Base-by-base conservation (phyloP, 768 basidiomycete species). In the Phaffia australis region DNA sequence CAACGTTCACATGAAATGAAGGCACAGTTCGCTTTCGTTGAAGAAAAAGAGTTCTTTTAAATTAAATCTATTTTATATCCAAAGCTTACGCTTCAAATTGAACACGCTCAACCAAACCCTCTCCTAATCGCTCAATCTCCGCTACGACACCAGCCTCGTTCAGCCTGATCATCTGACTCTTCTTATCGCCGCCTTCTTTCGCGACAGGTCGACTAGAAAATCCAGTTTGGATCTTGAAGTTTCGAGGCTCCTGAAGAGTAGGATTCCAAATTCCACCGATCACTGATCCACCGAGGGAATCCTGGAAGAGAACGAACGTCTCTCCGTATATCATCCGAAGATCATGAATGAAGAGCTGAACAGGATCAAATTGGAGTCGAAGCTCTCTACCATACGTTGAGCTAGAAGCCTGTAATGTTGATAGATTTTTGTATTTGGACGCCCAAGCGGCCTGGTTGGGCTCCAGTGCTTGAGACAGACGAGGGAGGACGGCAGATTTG, bases 251-350 rank as follows among this genome's bases (percentile, higher is more conserved):
- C 19, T 56, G 54, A 35, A 60, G 46, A 3, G 52, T 16, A 0
- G 89, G 86, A 71, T 93, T 88, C 89, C 91, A 98, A 1, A 95
- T 85, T 0, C 81, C 85, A 7, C 89, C 92, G 60, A 92, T 86
- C 46, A 79, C 79, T 65, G 83, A 79, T 0, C 92, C 90, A 16
- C 95, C 95, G 46, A 84, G 81, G 0, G 82, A 78, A 70, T 98
- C 93, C 71, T 84, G 83, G 80, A 98, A 99, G 49, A 94, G 80
- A 65, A 87, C 83, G 70, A 88, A 81, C 0, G 86, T 86, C 69
- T 89, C 86, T 0, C 82, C 79, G 73, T 89, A 92, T 5, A 84
- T 56, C 68, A 88, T 91, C 80, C 85, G 81, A 6, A 97, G 77
- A 70, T 93, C 89, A 21, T 79, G 73, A 71, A 85, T 82, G 19